Evolutionary conservation across 345 rosid genomes (phyloP).

Genomic region (Dipteronia sinensis): DNA sequence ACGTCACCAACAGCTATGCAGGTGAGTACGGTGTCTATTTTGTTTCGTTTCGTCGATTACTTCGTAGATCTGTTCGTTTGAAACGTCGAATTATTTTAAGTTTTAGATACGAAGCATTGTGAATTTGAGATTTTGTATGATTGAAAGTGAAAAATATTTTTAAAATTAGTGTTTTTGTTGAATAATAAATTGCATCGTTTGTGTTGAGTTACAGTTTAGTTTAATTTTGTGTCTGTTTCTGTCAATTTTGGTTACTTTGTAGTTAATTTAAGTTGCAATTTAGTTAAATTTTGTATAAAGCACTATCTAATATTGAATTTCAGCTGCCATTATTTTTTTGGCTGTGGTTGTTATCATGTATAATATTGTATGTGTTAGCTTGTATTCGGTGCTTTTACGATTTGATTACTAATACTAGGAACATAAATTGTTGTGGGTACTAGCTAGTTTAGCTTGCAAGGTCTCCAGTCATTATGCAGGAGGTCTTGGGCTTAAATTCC

Average conservation of each 20-base stretch:
- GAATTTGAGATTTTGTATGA: background rate
- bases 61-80: conserved; percentile 12
- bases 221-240: background rate
- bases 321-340: background rate
- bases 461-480: background rate
- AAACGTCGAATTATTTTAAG: background rate
- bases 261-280: background rate
- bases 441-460: background rate
- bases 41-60: background rate
- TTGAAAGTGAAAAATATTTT: too few species aligned
- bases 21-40: conserved; percentile 30
- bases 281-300: background rate
- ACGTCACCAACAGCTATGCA: conserved; percentile 92
- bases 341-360: background rate
- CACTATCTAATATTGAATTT: background rate
- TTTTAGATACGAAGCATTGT: background rate
- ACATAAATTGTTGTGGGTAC: background rate
- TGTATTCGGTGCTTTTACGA: too few species aligned
- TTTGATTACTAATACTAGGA: too few species aligned
- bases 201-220: background rate
- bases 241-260: background rate
- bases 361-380: background rate
- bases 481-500: background rate
- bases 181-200: background rate
- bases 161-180: background rate